These are phyloP conservation scores for Rubia peregrina DNA, from an alignment of 305 asterid genomes.

Conservation along the genomic window DNA sequence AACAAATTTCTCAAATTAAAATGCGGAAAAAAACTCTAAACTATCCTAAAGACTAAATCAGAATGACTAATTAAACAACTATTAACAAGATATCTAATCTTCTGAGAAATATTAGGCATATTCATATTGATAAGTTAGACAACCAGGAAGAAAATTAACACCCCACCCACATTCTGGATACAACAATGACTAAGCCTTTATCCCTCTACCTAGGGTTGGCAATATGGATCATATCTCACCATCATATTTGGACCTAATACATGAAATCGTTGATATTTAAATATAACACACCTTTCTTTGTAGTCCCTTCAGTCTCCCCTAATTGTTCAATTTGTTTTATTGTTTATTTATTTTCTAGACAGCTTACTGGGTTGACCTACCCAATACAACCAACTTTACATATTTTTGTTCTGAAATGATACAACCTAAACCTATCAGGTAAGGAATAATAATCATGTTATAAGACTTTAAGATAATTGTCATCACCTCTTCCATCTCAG, in stretches of 20 bases:
- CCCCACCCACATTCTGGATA: not conserved
- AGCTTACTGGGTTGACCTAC: not conserved
- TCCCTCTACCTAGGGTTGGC: not conserved
- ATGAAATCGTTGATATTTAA: not conserved
- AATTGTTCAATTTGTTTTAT: not conserved
- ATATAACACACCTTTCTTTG: not conserved
- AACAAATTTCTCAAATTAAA: not conserved
- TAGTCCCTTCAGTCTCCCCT: not conserved
- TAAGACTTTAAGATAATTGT: conserved; percentile 11
- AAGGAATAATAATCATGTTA: not conserved
- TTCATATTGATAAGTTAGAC: not conserved
- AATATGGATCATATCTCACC: not conserved
- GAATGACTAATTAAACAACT: not conserved
- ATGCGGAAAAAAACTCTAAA: not conserved
- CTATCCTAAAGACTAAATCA: not conserved
- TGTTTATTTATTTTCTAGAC: not conserved
- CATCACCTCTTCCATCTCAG: conserved; percentile 98
- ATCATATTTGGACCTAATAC: not conserved
- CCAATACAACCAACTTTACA: not conserved
- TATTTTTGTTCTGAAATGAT: not conserved
- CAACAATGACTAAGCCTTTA: not conserved
- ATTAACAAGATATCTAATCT: not conserved
- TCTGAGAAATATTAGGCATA: not conserved
- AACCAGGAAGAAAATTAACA: not conserved
- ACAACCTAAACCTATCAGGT: not conserved